Percentiles rank a stretch among this genome's conserved stretches.
phyloP scores from a whole-genome alignment of 1,284 basidiomycete species.

The Melampsora larici-populina region DNA sequence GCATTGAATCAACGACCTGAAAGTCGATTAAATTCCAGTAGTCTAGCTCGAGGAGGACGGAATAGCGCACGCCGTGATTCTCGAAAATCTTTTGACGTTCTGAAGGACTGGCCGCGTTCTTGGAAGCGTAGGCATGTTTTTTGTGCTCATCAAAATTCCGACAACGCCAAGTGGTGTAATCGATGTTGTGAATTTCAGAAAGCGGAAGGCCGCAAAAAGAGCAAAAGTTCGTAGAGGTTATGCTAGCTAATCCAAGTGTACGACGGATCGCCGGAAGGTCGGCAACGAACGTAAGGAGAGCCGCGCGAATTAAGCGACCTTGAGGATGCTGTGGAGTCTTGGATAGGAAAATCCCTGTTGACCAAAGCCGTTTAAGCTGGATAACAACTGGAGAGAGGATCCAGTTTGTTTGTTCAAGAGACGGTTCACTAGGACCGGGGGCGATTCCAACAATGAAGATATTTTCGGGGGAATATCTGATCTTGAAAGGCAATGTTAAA shows the following conservation, averaged over 20 bases:
- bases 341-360: constrained; percentile 48
- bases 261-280: constrained; percentile 43
- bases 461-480: constrained; percentile 45
- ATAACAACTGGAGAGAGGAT: constrained; percentile 51
- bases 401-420: constrained; percentile 51
- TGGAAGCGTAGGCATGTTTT: no score
- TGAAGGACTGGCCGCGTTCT: no score
- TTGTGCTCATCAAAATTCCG: background rate
- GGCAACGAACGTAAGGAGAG: constrained; percentile 35
- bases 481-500: constrained; percentile 40
- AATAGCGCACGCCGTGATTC: constrained; percentile 26
- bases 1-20: constrained; percentile 40
- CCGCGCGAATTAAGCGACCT: background rate
- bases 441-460: constrained; percentile 51
- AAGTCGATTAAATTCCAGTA: constrained; percentile 37
- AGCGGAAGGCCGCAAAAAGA: constrained; percentile 34
- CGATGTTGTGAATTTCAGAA: constrained; percentile 1
- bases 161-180: constrained; percentile 5
- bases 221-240: constrained; percentile 29
- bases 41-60: constrained; percentile 17
- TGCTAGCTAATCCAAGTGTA: constrained; percentile 29
- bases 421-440: constrained; percentile 55
- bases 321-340: background rate
- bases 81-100: no score
- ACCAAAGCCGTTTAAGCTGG: constrained; percentile 51